These are phyloP conservation scores for Hypoxylon sp. DNA, from an alignment of 2,329 filamentous ascomycete genomes.

Conservation along the genomic window DNA sequence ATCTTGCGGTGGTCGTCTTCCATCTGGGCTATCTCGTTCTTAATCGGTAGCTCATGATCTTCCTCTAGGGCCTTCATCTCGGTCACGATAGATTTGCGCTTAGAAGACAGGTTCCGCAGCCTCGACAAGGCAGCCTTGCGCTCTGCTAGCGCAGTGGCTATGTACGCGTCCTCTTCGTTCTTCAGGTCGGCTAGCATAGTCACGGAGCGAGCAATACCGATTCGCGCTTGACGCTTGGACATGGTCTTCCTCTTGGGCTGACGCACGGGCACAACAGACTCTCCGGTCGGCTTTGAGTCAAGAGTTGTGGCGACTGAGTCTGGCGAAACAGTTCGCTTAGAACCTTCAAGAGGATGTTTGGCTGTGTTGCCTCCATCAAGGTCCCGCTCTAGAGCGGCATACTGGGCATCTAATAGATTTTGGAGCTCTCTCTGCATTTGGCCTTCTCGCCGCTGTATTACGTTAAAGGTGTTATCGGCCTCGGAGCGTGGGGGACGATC, in stretches of 20 bases:
- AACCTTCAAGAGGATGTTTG: constrained; percentile 28
- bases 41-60: constrained; percentile 65
- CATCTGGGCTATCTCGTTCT: constrained; percentile 67
- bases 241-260: constrained; percentile 63
- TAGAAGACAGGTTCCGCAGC: constrained; percentile 60
- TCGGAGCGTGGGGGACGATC: constrained; percentile 32
- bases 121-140: constrained; percentile 66
- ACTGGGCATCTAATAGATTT: constrained; percentile 65
- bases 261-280: constrained; percentile 63
- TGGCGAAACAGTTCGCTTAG: constrained; percentile 26
- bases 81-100: constrained; percentile 57
- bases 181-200: constrained; percentile 71
- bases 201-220: constrained; percentile 70
- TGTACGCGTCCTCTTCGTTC: constrained; percentile 69
- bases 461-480: constrained; percentile 43
- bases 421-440: constrained; percentile 66
- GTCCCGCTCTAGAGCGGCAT: constrained; percentile 58
- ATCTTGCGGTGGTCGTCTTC: constrained; percentile 61
- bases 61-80: constrained; percentile 64
- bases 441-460: constrained; percentile 54
- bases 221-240: constrained; percentile 68
- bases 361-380: constrained; percentile 25
- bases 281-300: constrained; percentile 19
- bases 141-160: constrained; percentile 64
- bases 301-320: constrained; percentile 25